Evolutionary conservation across 805 yeast species (phyloP).

Genomic region (Starmerella khaoyaiensis): DNA sequence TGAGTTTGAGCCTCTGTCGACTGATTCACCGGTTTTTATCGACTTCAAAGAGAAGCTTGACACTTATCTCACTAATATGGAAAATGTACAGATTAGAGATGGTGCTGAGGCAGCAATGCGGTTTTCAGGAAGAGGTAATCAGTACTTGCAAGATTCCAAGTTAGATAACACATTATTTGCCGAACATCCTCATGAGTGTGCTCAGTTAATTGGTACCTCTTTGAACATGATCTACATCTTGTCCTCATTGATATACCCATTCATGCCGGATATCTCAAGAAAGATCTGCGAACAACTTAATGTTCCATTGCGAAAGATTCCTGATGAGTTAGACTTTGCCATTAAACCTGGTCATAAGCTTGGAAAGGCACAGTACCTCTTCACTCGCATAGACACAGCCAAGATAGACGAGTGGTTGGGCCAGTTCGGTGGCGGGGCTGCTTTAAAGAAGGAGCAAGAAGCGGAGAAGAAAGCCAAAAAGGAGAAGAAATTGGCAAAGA

Average conservation of each 20-base stretch:
- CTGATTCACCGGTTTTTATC: slow-evolving; percentile 25
- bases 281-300: slow-evolving; percentile 68
- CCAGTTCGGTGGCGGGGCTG: slow-evolving; percentile 65
- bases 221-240: slow-evolving; percentile 76
- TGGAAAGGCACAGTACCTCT: slow-evolving; percentile 82
- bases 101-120: slow-evolving; percentile 90
- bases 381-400: slow-evolving; percentile 81
- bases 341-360: slow-evolving; percentile 73
- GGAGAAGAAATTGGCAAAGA: slow-evolving; percentile 14
- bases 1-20: slow-evolving; percentile 39
- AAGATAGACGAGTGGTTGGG: slow-evolving; percentile 77
- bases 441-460: slow-evolving; percentile 7
- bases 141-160: slow-evolving; percentile 89
- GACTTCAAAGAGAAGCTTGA: slow-evolving; percentile 54
- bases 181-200: slow-evolving; percentile 64
- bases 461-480: slow-evolving; percentile 10
- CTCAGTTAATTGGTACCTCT: slow-evolving; percentile 86
- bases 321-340: slow-evolving; percentile 57
- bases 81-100: slow-evolving; percentile 56
- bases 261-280: slow-evolving; percentile 70
- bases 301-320: slow-evolving; percentile 66
- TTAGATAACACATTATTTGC: slow-evolving; percentile 76
- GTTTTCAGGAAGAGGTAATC: slow-evolving; percentile 84
- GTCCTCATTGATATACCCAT: slow-evolving; percentile 74
- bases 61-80: slow-evolving; percentile 60